phyloP scores from a whole-genome alignment of 352 stramenopile genomes.

The Globisporangium heterothallicum region DNA sequence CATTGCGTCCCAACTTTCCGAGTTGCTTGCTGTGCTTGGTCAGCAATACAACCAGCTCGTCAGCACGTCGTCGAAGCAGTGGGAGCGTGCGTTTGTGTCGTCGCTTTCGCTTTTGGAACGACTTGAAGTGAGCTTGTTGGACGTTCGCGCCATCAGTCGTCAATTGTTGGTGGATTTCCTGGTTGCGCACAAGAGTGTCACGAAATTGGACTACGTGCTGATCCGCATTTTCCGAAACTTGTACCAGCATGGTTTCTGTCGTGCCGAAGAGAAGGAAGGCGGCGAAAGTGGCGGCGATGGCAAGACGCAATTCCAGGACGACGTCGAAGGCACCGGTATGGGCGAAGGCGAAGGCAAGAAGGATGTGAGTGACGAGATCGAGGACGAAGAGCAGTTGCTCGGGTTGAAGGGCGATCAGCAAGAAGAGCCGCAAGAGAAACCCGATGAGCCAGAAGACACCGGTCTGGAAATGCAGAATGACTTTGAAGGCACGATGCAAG shows the following conservation, averaged over 20 bases:
- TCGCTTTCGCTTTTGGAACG: constrained; percentile 52
- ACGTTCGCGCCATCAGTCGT: constrained; percentile 72
- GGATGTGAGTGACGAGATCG: constrained; percentile 99
- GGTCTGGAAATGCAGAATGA: constrained; percentile 99
- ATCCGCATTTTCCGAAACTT: constrained; percentile 95
- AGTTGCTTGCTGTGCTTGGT: constrained; percentile 39
- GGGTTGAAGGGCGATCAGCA: constrained; percentile 94
- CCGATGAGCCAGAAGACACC: constrained; percentile 92
- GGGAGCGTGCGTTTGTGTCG: constrained; percentile 26
- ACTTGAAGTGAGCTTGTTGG: constrained; percentile 53
- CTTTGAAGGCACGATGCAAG: constrained; percentile 99
- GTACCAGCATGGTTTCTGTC: constrained; percentile 95
- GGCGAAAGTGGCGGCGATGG: constrained; percentile 79
- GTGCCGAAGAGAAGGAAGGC: constrained; percentile 85
- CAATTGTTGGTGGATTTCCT: constrained; percentile 77
- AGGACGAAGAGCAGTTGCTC: constrained; percentile 99
- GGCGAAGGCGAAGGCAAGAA: constrained; percentile 98
- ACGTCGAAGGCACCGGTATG: constrained; percentile 99
- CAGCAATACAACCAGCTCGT: constrained; percentile 41
- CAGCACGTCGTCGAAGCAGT: constrained; percentile 18
- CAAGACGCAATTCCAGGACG: constrained; percentile 96
- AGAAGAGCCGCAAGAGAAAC: constrained; percentile 74
- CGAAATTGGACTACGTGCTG: constrained; percentile 95
- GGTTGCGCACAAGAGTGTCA: constrained; percentile 85
- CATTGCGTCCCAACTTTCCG: constrained; percentile 51